Percentiles rank a stretch among this genome's conserved stretches.
phyloP scores from a whole-genome alignment of 1,139 yeast genomes.

The Geotrichum reessii region DNA sequence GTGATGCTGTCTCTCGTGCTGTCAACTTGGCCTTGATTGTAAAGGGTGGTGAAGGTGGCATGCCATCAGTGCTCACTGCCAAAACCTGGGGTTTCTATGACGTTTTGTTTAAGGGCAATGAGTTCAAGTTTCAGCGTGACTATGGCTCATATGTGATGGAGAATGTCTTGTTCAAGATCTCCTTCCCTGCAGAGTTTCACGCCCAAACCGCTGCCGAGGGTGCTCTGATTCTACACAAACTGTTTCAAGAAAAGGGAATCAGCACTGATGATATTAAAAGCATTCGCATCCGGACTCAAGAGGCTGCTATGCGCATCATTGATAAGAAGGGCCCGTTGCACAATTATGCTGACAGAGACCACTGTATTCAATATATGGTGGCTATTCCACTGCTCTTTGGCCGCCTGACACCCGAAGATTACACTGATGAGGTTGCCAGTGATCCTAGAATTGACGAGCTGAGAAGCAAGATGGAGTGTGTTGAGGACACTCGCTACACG shows the following conservation, averaged over 20 bases:
- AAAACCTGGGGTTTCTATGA: conserved; percentile 59
- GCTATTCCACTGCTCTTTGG: conserved; percentile 53
- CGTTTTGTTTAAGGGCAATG: conserved; percentile 49
- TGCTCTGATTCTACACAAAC: conserved; percentile 43
- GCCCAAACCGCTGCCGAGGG: conserved; percentile 64
- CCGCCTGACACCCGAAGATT: conserved; percentile 52
- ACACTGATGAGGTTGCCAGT: conserved; percentile 46
- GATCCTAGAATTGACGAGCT: conserved; percentile 50
- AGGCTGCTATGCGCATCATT: conserved; percentile 54
- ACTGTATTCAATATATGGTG: conserved; percentile 57
- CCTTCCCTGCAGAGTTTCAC: conserved; percentile 62
- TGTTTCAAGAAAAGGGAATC: conserved; percentile 40
- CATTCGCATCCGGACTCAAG: conserved; percentile 51
- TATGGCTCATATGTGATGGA: conserved; percentile 60
- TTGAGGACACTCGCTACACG: conserved; percentile 46
- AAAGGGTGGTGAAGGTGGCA: conserved; percentile 49
- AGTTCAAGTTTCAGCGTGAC: conserved; percentile 48
- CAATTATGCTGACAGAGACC: conserved; percentile 60
- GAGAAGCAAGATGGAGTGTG: conserved; percentile 51
- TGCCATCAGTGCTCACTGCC: conserved; percentile 54
- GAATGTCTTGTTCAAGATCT: conserved; percentile 53
- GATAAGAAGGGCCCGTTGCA: conserved; percentile 54
- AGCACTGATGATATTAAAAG: conserved; percentile 46
- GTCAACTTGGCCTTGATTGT: conserved; percentile 51
- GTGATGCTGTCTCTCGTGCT: conserved; percentile 57